Evolutionary conservation across 2,329 filamentous ascomycete species (phyloP).

Genomic region (Cordyceps tenuipes): DNA sequence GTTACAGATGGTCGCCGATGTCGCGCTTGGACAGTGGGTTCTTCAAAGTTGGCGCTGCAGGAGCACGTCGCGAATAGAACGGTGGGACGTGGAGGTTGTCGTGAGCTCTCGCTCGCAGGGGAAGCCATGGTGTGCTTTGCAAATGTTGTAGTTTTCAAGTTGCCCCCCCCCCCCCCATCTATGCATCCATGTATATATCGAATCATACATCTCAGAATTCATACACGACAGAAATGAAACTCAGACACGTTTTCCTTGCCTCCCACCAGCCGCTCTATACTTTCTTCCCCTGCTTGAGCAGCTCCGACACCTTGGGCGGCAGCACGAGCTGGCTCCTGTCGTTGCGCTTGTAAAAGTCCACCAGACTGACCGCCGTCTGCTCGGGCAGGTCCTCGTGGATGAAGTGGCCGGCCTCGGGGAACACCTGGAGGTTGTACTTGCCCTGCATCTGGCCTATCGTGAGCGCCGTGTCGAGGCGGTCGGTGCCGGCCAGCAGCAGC

Average conservation of each 20-base stretch:
- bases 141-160: background rate
- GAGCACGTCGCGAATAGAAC: too few species aligned
- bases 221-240: background rate
- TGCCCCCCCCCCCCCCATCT: background rate
- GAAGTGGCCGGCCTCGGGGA: constrained; percentile 93
- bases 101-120: too few species aligned
- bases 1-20: too few species aligned
- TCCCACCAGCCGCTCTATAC: constrained; percentile 28
- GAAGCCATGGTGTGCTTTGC: too few species aligned
- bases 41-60: too few species aligned
- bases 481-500: constrained; percentile 78
- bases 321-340: constrained; percentile 77
- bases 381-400: constrained; percentile 91
- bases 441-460: constrained; percentile 98
- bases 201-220: background rate
- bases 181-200: background rate
- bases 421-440: constrained; percentile 91
- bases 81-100: too few species aligned
- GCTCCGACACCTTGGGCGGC: constrained; percentile 81
- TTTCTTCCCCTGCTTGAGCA: constrained; percentile 54
- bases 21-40: too few species aligned
- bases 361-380: constrained; percentile 75
- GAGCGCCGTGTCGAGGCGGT: constrained; percentile 81
- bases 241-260: background rate
- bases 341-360: constrained; percentile 88